phyloP scores from a whole-genome alignment of 2,329 filamentous ascomycete species.

The Colletotrichum gloeosporioides region DNA sequence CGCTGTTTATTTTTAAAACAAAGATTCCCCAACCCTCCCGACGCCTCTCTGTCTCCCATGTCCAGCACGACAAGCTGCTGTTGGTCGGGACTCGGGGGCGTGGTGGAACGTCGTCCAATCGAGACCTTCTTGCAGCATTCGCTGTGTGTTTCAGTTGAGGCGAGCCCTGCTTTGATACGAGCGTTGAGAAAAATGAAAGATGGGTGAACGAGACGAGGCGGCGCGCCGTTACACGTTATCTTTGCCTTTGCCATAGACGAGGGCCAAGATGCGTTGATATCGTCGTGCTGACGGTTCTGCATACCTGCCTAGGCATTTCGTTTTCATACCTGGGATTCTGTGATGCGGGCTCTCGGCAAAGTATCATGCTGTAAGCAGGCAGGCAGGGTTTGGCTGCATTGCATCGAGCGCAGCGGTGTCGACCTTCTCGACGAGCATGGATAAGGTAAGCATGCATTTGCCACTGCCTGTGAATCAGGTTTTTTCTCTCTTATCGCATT shows the following conservation, averaged over 20 bases:
- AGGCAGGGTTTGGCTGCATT: background rate
- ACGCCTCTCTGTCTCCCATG: background rate
- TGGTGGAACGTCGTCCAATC: conserved; percentile 10
- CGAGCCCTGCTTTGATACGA: background rate
- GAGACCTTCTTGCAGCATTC: background rate
- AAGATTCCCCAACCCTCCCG: conserved; percentile 1
- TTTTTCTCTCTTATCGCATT: background rate
- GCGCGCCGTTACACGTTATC: background rate
- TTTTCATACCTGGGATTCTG: background rate
- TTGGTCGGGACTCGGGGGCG: background rate
- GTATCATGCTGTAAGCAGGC: background rate
- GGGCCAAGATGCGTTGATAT: background rate
- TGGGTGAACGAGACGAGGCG: background rate
- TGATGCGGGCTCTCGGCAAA: background rate
- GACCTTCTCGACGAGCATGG: background rate
- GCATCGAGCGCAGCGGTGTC: background rate
- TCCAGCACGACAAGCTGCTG: conserved; percentile 13
- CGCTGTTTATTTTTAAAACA: conserved; percentile 5
- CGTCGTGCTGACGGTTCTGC: background rate
- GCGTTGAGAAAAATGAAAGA: background rate
- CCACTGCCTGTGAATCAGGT: background rate
- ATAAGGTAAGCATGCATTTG: background rate
- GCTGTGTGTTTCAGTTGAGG: conserved; percentile 5
- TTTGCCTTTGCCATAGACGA: background rate
- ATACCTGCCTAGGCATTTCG: background rate